Evolutionary conservation across 1,139 yeast genomes (phyloP).

Genomic region (Hyphopichia buzzinii): DNA sequence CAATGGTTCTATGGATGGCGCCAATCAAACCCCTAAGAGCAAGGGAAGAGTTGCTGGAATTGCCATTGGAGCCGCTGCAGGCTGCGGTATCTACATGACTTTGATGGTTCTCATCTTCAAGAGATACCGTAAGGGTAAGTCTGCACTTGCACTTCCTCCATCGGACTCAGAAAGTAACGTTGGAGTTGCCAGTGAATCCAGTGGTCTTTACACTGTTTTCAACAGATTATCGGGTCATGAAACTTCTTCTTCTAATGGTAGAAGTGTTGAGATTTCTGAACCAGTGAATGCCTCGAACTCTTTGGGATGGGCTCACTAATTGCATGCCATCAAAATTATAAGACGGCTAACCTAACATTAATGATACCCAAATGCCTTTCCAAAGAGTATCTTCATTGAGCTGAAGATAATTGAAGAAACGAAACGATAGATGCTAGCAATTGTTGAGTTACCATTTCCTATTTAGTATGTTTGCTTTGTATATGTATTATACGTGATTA

Average conservation of each 20-base stretch:
- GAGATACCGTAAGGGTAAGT: slow-evolving; percentile 33
- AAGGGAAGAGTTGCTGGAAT: slow-evolving; percentile 54
- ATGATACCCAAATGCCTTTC: background rate
- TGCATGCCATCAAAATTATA: background rate
- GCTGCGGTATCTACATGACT: slow-evolving; percentile 56
- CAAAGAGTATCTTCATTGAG: background rate
- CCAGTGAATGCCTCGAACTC: slow-evolving; percentile 49
- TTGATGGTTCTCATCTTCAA: slow-evolving; percentile 47
- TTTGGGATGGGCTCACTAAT: slow-evolving; percentile 39
- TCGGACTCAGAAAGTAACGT: slow-evolving; percentile 42
- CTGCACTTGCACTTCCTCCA: slow-evolving; percentile 38
- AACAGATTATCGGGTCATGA: slow-evolving; percentile 24
- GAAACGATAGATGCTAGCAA: background rate
- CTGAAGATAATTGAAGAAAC: background rate
- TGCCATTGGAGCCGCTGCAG: slow-evolving; percentile 67
- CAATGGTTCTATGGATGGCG: slow-evolving; percentile 45
- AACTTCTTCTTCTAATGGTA: slow-evolving; percentile 8
- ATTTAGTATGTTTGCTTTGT: background rate
- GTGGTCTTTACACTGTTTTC: slow-evolving; percentile 39
- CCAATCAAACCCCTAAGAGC: slow-evolving; percentile 18
- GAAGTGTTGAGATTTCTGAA: slow-evolving; percentile 36
- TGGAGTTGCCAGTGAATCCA: slow-evolving; percentile 22
- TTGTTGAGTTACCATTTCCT: background rate
- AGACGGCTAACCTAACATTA: background rate
- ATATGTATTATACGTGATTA: background rate